These are phyloP conservation scores for Aspergillus ochraceus DNA, from an alignment of 2,329 filamentous ascomycete species.

Conservation along the genomic window DNA sequence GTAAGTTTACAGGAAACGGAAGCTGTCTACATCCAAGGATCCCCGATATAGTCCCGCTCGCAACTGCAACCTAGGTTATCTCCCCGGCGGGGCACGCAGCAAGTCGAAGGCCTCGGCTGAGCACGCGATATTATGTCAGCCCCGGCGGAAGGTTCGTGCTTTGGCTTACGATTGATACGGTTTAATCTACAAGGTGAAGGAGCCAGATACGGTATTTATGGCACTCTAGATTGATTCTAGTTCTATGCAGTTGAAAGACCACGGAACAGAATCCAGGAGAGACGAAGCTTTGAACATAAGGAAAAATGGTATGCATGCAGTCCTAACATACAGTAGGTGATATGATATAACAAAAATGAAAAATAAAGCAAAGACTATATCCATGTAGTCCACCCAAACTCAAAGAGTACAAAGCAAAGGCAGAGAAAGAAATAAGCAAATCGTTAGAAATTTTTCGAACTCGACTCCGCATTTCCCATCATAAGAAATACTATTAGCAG, in stretches of 20 bases:
- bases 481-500: slow-evolving; percentile 26
- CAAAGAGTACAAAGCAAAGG: slow-evolving; percentile 25
- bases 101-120: slow-evolving; percentile 6
- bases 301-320: slow-evolving; percentile 39
- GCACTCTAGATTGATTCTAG: background rate
- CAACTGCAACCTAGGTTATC: background rate
- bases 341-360: slow-evolving; percentile 29
- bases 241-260: background rate
- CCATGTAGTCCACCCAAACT: slow-evolving; percentile 39
- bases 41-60: background rate
- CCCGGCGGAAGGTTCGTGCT: background rate
- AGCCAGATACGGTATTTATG: background rate
- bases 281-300: slow-evolving; percentile 19
- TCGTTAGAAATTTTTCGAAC: slow-evolving; percentile 36
- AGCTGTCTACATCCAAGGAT: background rate
- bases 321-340: slow-evolving; percentile 38
- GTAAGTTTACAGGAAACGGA: background rate
- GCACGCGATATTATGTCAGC: slow-evolving; percentile 20
- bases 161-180: background rate
- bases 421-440: slow-evolving; percentile 31
- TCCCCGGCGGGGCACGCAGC: slow-evolving; percentile 2
- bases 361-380: slow-evolving; percentile 36
- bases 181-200: too few relatives aligned
- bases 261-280: too few relatives aligned
- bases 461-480: slow-evolving; percentile 35